Conservation (phyloP, 2,329 filamentous ascomycete genomes). For the Fusarium dlaminii region DNA sequence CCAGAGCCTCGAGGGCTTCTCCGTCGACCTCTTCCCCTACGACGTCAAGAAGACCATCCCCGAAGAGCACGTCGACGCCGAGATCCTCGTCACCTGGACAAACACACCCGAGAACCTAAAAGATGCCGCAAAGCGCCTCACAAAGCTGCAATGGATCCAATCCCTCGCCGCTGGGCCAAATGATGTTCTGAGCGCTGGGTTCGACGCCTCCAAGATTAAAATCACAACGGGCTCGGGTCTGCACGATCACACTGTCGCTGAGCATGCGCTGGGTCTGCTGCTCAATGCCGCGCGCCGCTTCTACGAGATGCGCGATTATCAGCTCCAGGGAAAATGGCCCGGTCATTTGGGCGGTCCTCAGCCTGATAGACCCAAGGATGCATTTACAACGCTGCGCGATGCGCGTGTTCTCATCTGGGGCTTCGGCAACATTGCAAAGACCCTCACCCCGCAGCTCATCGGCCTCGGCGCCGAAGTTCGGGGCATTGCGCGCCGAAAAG, state of each 20-base stretch:
- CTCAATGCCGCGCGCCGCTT: constrained; percentile 65
- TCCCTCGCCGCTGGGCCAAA: constrained; percentile 73
- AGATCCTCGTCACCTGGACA: constrained; percentile 69
- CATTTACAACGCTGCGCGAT: constrained; percentile 68
- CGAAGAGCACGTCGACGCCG: constrained; percentile 66
- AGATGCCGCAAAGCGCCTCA: constrained; percentile 64
- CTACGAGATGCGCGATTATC: constrained; percentile 71
- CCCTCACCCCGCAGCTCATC: constrained; percentile 63
- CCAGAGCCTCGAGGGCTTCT: constrained; percentile 65
- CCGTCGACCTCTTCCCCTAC: constrained; percentile 66
- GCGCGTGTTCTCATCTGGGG: constrained; percentile 70
- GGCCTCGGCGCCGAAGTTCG: constrained; percentile 66
- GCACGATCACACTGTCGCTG: constrained; percentile 72
- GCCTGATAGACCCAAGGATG: constrained; percentile 63
- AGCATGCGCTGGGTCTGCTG: constrained; percentile 69
- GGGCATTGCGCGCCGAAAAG: constrained; percentile 65
- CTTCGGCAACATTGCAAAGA: constrained; percentile 73
- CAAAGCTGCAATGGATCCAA: constrained; percentile 71
- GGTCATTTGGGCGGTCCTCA: constrained; percentile 69
- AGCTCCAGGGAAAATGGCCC: constrained; percentile 66
- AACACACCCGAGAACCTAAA: constrained; percentile 67
- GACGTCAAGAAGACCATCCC: constrained; percentile 66
- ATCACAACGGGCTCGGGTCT: constrained; percentile 71
- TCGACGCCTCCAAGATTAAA: constrained; percentile 59
- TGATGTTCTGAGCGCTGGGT: constrained; percentile 70